Base-by-base conservation (phyloP, 441 rosid species). In the Adansonia madagascariensis region DNA sequence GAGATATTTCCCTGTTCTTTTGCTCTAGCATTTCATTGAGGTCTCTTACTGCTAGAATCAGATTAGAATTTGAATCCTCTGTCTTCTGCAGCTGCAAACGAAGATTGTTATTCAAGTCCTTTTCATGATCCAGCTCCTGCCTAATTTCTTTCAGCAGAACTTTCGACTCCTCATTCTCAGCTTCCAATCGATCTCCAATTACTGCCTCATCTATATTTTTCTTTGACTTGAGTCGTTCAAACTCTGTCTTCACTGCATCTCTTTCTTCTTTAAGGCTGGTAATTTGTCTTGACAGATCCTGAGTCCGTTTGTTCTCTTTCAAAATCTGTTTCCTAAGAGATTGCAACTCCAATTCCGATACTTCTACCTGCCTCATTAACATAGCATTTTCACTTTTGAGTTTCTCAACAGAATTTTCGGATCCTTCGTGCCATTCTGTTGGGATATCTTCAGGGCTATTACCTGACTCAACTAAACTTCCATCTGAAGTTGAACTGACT, bases 401-500 rank as follows among this genome's bases (percentile, higher is more conserved):
- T 79, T 71, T 86, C 79, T 86, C 91, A 39, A 85, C 52, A 41
- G 86, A 79, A 73, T 81, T 82, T 72, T 75, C 80, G 5, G 89
- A 80, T 71, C 75, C 82, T 62, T 78, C 80, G 46, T 83, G 75
- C 71, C 75, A 75, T 73, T 84, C 89, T 84, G 85, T 88, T 24
- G 80, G 87, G 68, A 80, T 74, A 59, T 86, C 82, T 47, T 85
- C 90, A 1, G 81, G 80, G 63, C 88, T 86, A 78, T 87, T 84
- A 76, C 78, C 70, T n/a, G 86, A 82, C 78, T 88, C 92, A 8
- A 71, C 70, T 75, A 89, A 85, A 82, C 93, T 90, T 80, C 88
- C 92, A 65, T 91, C 93, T 20, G 95, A 91, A 78, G 83, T 88
- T 65, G 98, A 94, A 74, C 92, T 90, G 61, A 86, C 77, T 50